Evolutionary conservation across 2,329 filamentous ascomycete species (phyloP).

Genomic region (Colletotrichum brevisporum): DNA sequence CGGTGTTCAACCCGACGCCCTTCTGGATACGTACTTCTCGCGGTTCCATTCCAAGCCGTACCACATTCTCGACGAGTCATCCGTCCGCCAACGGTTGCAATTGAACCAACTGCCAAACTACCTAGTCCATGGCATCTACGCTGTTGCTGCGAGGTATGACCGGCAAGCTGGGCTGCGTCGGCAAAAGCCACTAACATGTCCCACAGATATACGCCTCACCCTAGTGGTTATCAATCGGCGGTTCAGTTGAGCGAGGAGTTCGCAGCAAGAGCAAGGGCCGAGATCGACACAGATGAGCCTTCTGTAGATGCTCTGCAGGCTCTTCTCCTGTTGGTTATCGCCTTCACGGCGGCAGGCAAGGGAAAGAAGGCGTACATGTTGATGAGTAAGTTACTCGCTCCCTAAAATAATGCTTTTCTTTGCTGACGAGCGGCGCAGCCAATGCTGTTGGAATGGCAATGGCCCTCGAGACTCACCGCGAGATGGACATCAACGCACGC

Average conservation of each 20-base stretch:
- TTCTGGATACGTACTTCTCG: constrained; percentile 85
- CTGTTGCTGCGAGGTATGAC: constrained; percentile 72
- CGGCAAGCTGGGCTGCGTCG: background rate
- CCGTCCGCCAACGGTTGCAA: constrained; percentile 79
- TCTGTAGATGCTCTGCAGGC: constrained; percentile 84
- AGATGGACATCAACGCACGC: constrained; percentile 74
- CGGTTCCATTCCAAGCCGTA: constrained; percentile 87
- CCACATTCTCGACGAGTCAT: constrained; percentile 83
- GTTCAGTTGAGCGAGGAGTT: constrained; percentile 80
- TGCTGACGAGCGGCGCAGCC: constrained; percentile 59
- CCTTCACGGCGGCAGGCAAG: constrained; percentile 82
- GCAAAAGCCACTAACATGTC: constrained; percentile 40
- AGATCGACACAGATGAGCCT: constrained; percentile 85
- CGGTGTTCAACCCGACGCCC: constrained; percentile 68
- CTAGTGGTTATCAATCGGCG: constrained; percentile 76
- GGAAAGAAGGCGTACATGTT: constrained; percentile 92
- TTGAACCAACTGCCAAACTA: constrained; percentile 74
- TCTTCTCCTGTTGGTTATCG: constrained; percentile 80
- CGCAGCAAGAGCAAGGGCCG: constrained; percentile 75
- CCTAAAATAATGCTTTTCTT: background rate
- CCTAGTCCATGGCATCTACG: constrained; percentile 70
- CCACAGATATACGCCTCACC: constrained; percentile 78
- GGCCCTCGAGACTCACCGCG: constrained; percentile 84
- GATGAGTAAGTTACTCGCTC: constrained; percentile 69
- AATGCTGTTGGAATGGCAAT: constrained; percentile 86